Evolutionary conservation across 106 monocot species (phyloP), one percentile per base, ranked within the genome.

Genomic region (Dendrobium chrysotoxum): DNA sequence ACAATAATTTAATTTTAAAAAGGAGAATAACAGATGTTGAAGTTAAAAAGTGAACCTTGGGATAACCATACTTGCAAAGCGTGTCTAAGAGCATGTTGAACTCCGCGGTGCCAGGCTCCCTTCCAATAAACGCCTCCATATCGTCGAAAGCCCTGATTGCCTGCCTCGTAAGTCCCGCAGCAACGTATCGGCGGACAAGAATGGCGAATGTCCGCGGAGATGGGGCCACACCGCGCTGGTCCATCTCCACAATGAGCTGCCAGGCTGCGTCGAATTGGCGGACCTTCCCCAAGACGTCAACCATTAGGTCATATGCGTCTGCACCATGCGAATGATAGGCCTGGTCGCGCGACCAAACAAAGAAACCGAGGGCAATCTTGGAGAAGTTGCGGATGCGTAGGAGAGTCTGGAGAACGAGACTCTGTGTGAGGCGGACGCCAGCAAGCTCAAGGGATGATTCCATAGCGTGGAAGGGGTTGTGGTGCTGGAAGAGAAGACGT

Each of bases 391-490:
- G 89, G 89, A 99, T 92, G 85, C 92, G 94, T 81, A 92, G 91
- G 73, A 99, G 98, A 80, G 85, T 91, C 71, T 95, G 91, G 78
- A 84, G 78, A 80, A 95, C 85, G 81, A 95, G 86, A 75, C 21
- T 7, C 7, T 28, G 79, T 42, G 89, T 79, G 79, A 89, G 88
- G 67, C 53, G 39, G 78, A 89, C 68, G 57, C 92, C 92, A 64
- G 79, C 53, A 81, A 95, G 82, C 79, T 99, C 89, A 80, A 93
- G 89, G 58, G 98, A 77, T 80, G 98, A 95, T 76, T 99, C 95
- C 79, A 85, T 75, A 23, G 95, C 84, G 85, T 99, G 98, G 91
- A 89, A 99, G 71, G 98, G 98, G 84, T 99, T 99, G 92, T 99
- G 92, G 82, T 95, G 92, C 21, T 73, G 38, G 81, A 95, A 76